phyloP scores from a whole-genome alignment of 306 rosid genomes.

The Abrus precatorius region DNA sequence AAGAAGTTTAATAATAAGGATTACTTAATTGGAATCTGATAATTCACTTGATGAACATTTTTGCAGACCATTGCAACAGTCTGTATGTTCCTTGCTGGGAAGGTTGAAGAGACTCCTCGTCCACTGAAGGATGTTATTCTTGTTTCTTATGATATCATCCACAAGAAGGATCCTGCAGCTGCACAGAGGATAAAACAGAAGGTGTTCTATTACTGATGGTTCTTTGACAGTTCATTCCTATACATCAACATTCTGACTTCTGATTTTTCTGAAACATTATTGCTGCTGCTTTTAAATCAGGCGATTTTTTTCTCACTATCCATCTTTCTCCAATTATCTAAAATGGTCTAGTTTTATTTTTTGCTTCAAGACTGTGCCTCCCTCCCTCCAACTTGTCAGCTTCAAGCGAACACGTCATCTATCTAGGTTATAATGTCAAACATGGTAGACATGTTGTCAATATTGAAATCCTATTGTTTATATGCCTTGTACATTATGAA shows the following conservation, averaged over 20 bases:
- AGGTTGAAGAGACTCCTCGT: constrained; percentile 99
- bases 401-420: constrained; percentile 31
- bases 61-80: constrained; percentile 94
- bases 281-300: constrained; percentile 32
- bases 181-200: constrained; percentile 94
- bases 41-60: constrained; percentile 43
- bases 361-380: constrained; percentile 36
- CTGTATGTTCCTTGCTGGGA: constrained; percentile 99
- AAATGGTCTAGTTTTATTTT: constrained; percentile 26
- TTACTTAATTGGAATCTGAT: constrained; percentile 35
- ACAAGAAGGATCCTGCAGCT: constrained; percentile 92
- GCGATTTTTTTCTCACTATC: constrained; percentile 37
- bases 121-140: constrained; percentile 93
- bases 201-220: constrained; percentile 63
- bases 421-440: constrained; percentile 41
- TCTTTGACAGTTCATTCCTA: constrained; percentile 49
- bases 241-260: constrained; percentile 39
- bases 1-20: background rate
- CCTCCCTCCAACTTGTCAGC: constrained; percentile 24
- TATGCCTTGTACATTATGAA: constrained; percentile 35
- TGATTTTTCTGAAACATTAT: constrained; percentile 35
- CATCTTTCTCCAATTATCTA: constrained; percentile 28
- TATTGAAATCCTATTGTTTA: constrained; percentile 36
- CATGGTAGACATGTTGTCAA: constrained; percentile 38
- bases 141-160: constrained; percentile 92